These are phyloP conservation scores for Fusarium robinianum DNA, from an alignment of 2,329 filamentous ascomycete genomes.

Conservation along the genomic window DNA sequence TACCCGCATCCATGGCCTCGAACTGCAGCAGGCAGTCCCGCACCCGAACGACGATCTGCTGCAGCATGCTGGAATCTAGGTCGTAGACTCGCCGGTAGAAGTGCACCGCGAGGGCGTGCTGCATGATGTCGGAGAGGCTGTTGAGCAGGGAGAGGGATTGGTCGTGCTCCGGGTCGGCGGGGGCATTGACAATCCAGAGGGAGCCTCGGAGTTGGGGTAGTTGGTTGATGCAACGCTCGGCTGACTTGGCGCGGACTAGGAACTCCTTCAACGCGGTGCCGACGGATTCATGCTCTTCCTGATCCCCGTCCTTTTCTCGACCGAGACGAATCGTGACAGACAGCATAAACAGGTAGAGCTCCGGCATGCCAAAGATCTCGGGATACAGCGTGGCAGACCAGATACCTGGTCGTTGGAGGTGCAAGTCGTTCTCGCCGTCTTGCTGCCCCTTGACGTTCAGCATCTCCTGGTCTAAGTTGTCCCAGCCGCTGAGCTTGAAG, in stretches of 20 bases:
- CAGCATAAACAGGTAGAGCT: conserved; percentile 20
- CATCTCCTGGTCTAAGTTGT: conserved; percentile 22
- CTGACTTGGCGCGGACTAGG: conserved; percentile 12
- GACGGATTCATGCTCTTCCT: not conserved
- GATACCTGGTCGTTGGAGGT: conserved; percentile 19
- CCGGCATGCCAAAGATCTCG: conserved; percentile 25
- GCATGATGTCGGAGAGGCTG: conserved; percentile 18
- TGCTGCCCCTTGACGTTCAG: conserved; percentile 11
- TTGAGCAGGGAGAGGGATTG: conserved; percentile 13
- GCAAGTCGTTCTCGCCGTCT: conserved; percentile 27
- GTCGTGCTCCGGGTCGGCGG: conserved; percentile 11
- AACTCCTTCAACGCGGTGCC: conserved; percentile 12
- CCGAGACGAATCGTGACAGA: conserved; percentile 19
- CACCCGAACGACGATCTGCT: conserved; percentile 17
- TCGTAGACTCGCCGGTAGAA: conserved; percentile 25
- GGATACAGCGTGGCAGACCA: conserved; percentile 26
- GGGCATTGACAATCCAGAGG: conserved; percentile 6
- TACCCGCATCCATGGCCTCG: conserved; percentile 12
- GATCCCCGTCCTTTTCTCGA: conserved; percentile 7
- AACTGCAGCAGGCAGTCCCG: conserved; percentile 22
- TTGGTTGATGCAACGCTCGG: conserved; percentile 23
- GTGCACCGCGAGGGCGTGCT: conserved; percentile 19
- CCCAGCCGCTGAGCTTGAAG: conserved; percentile 16
- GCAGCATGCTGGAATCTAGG: conserved; percentile 13
- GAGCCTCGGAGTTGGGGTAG: conserved; percentile 10